These are phyloP conservation scores for Leccinum obscurum DNA, from an alignment of 768 basidiomycete genomes.

Conservation along the genomic window DNA sequence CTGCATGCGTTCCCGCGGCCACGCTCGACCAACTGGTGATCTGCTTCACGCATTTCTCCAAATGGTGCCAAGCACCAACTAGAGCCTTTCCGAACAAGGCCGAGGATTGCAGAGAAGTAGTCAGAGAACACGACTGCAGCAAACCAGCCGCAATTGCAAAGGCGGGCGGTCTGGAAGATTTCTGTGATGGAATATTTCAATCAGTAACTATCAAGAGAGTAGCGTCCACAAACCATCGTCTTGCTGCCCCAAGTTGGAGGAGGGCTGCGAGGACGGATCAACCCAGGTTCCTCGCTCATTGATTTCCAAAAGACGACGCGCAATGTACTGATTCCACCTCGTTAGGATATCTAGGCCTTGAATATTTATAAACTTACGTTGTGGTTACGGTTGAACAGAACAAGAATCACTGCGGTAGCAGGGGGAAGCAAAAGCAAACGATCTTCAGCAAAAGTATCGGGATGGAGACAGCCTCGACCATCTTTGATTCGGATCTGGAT, in stretches of 20 bases:
- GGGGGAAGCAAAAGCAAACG: constrained; percentile 79
- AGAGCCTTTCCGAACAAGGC: constrained; percentile 72
- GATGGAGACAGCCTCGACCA: constrained; percentile 65
- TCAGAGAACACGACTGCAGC: constrained; percentile 77
- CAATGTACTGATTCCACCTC: constrained; percentile 61
- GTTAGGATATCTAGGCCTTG: neutral
- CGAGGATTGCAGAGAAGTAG: constrained; percentile 79
- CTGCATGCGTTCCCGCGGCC: constrained; percentile 82
- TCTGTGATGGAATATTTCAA: constrained; percentile 41
- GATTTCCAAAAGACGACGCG: constrained; percentile 71
- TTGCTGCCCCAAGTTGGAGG: constrained; percentile 45
- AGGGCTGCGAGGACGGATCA: constrained; percentile 51
- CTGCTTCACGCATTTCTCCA: constrained; percentile 61
- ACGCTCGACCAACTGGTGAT: constrained; percentile 67
- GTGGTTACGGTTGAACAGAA: constrained; percentile 90
- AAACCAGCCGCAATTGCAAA: constrained; percentile 83
- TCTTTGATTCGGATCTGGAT: constrained; percentile 40
- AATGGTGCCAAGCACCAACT: constrained; percentile 80
- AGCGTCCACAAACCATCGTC: constrained; percentile 45
- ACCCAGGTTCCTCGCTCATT: constrained; percentile 70
- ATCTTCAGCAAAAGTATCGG: constrained; percentile 79
- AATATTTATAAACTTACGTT: constrained; percentile 51
- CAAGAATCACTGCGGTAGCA: constrained; percentile 66
- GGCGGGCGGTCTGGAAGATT: constrained; percentile 79
- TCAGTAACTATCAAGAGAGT: neutral